phyloP scores from a whole-genome alignment of 345 rosid species.

The Boechera stricta region DNA sequence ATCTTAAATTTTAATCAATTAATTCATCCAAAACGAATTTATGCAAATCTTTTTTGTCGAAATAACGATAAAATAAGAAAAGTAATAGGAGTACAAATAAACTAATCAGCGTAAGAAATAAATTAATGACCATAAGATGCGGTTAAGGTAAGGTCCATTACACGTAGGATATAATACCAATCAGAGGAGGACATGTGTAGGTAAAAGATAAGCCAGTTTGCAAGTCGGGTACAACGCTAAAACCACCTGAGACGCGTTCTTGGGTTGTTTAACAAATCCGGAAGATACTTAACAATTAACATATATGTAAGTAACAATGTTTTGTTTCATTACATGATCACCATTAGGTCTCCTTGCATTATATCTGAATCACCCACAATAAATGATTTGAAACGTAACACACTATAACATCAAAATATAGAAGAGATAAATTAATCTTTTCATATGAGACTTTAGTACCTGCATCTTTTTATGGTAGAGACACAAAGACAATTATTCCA shows the following conservation, averaged over 20 bases:
- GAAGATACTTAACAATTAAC: not conserved
- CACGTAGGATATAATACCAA: not conserved
- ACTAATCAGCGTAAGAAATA: not conserved
- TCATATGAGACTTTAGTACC: not conserved
- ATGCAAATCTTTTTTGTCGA: not conserved
- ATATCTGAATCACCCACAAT: not conserved
- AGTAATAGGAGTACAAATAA: not conserved
- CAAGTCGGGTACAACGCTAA: constrained; percentile 25
- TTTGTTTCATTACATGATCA: constrained; percentile 7
- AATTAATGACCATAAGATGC: not conserved
- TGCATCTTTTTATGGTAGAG: not conserved
- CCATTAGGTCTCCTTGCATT: not conserved
- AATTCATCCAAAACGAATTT: no score
- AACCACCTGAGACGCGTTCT: constrained; percentile 41
- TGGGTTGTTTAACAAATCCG: not conserved
- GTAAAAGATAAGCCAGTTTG: constrained; percentile 23
- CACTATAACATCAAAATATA: not conserved
- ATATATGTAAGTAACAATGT: not conserved
- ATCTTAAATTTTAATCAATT: not conserved
- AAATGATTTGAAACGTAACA: not conserved
- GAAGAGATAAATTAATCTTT: not conserved
- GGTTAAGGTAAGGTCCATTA: not conserved
- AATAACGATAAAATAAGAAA: not conserved
- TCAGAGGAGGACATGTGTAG: constrained; percentile 9
- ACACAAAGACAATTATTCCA: constrained; percentile 26